Evolutionary conservation across 352 stramenopile species (phyloP), one percentile per base, ranked within the genome.

Genomic region (Globisporangium orthogonon): DNA sequence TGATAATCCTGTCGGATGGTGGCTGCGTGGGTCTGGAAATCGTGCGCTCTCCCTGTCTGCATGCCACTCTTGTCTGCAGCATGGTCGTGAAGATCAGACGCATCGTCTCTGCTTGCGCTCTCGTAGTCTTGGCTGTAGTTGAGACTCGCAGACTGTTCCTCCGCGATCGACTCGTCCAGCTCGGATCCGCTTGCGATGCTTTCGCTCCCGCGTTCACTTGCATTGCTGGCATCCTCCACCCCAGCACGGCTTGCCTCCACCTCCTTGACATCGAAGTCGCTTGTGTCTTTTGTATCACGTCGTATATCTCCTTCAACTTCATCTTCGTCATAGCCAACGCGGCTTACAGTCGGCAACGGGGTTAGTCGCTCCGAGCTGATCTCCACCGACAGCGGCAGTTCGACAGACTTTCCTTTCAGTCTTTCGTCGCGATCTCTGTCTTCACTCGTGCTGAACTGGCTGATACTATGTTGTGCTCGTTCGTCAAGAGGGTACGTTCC

Each of bases 131-230:
- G 67, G 31, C 62, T 58, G 37, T 60, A 56, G 51, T 39, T 57
- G 18, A 61, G 11, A 31, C 61, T 72, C 46, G 56, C 50, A 0
- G 65, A 65, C 17, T 61, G 62, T 15, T 78, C 70, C 1, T 67
- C 61, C 4, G 60, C 70, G 17, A 83, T 71, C 18, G 78, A 89
- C 48, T 87, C 74, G 30, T 74, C 76, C 9, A 84, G 47, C 45
- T 87, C 79, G 0, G 77, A 90, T 6, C 53, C 74, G 59, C 76
- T 88, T 28, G 62, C 64, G 4, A 86, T 61, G 18, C 86, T 76
- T 56, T 87, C 77, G 1, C 60, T 70, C 57, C 84, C 71, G 39
- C 72, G 83, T 14, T 69, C 73, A 28, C 84, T 74, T 7, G 79
- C 65, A 9, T 60, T 71, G 11, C 67, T 65, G 28, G 84, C 76